Base-by-base conservation (phyloP, 768 basidiomycete genomes). In the Boletus barrowsii region DNA sequence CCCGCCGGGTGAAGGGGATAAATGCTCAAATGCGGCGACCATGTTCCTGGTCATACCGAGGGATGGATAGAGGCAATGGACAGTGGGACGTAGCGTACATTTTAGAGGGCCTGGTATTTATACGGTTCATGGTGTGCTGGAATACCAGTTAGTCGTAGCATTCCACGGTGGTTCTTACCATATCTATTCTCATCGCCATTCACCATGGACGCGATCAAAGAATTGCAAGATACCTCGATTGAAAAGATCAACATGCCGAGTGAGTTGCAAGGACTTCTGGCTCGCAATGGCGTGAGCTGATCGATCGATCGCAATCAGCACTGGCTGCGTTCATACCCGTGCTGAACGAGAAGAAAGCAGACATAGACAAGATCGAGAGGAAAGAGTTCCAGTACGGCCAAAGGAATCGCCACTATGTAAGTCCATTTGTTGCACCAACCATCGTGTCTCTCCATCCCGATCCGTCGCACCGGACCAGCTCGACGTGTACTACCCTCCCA, bases 401-500 rank as follows among this genome's bases (percentile, higher is more conserved):
- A 33, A 53, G 48, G 63, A 15, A 76, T 72, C 20, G 80, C 77
- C 32, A 73, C 79, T 78, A 66, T 6, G 71, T 65, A 33, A 53
- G 60, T 54, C 30, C 26, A 30, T 15, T 32, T 3, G 24, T 40
- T 35, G 24, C 10, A 17, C 36, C 11, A 4, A 32, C 10, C 26
- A 8, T 14, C 36, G 49, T 40, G 32, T 20, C 39, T 17, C 20
- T 15, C 52, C 29, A 40, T 13, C 11, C 22, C 26, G 13, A 53
- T 51, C 41, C 29, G 29, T 8, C 35, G 30, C 4, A 20, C 10
- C 10, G 13, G 29, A 11, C 46, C 56, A 88, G 85, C 76, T 88
- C 32, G 87, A 88, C 59, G 72, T 87, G 0, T 89, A 87, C 64
- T 87, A 84, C 60, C 86, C 83, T 0, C 57, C 72, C 3, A 36